Base-by-base conservation (phyloP, 1,139 yeast genomes). In the Ogataea hybrid region DNA sequence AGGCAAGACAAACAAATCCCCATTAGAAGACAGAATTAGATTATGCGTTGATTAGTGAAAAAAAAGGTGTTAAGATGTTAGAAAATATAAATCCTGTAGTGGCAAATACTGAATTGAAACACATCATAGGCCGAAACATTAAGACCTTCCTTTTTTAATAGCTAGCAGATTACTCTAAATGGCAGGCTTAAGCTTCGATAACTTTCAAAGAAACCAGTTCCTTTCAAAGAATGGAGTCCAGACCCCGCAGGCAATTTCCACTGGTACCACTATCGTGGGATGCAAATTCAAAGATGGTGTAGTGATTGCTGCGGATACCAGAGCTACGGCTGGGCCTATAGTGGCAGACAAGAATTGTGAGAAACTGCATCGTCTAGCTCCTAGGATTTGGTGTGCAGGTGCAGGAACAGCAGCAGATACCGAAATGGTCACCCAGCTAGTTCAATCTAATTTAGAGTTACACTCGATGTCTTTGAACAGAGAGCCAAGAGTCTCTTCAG, bases 321-420 rank as follows among this genome's bases (percentile, higher is more conserved):
- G 98, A 68, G 97, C 98, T 46, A 92, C 98, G 4, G 82, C 94
- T 29, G 98, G 98, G 17, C 83, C 81, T 46, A 89, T 92, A 56
- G 97, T 92, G 27, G 98, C 98, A 12, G 97, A 92, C 69, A 90
- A 92, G 71, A 92, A 92, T 70, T 90, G 97, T 74, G 97, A 90
- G 62, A 92, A 92, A 68, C 73, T 92, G 52, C 98, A 92, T 68
- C 72, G 95, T 57, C 77, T 92, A 56, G 78, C 97, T 2, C 97
- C 98, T 10, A 78, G 77, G 61, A 92, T 92, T 60, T 92, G 98
- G 98, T 92, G 97, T 79, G 97, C 97, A 42, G 98, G 98, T 57
- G 98, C 98, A 4, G 98, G 98, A 64, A 92, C 98, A 15, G 98
- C 98, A 34, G 98, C 98, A n/a, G 98, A 92, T 63, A 92, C 97